Percentiles rank a stretch among this genome's conserved stretches.
Evolutionary conservation across 2,329 filamentous ascomycete genomes (phyloP).

Genomic region (Ceratocystis cubensis): DNA sequence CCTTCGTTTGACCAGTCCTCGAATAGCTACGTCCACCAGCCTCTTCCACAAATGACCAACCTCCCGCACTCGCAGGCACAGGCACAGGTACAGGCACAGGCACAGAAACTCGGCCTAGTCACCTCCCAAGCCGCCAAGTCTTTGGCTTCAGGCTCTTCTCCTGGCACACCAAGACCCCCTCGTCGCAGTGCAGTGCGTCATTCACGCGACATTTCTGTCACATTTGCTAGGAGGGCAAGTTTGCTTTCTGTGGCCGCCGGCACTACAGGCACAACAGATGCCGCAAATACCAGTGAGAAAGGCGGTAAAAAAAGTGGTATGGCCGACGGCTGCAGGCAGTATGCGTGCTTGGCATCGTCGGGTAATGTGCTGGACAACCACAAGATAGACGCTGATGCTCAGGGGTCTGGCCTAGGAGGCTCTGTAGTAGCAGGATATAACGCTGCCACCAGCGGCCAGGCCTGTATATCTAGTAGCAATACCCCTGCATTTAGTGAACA

Average conservation of each 20-base stretch:
- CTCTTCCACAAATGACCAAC: neutral
- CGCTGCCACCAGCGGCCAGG: neutral
- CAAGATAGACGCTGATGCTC: neutral
- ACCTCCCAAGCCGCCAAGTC: neutral
- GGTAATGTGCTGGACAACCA: conserved; percentile 6
- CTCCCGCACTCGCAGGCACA: too few relatives aligned
- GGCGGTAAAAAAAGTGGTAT: conserved; percentile 3
- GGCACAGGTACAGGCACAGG: too few relatives aligned
- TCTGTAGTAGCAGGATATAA: too few relatives aligned
- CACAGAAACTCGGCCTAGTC: neutral
- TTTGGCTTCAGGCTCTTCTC: neutral
- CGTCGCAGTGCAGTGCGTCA: conserved; percentile 2
- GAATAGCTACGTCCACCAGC: neutral
- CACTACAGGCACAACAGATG: neutral
- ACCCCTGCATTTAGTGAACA: neutral
- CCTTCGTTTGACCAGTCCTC: neutral
- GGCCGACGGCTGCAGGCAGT: conserved; percentile 1
- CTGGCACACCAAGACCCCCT: neutral
- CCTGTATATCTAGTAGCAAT: neutral
- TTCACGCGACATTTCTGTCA: neutral
- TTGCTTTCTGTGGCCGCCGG: neutral
- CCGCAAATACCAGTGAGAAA: neutral
- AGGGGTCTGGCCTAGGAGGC: too few relatives aligned
- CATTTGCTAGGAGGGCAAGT: neutral
- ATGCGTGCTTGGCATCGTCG: neutral